Evolutionary conservation across 768 basidiomycete species (phyloP).

Genomic region (Trametes elegans): DNA sequence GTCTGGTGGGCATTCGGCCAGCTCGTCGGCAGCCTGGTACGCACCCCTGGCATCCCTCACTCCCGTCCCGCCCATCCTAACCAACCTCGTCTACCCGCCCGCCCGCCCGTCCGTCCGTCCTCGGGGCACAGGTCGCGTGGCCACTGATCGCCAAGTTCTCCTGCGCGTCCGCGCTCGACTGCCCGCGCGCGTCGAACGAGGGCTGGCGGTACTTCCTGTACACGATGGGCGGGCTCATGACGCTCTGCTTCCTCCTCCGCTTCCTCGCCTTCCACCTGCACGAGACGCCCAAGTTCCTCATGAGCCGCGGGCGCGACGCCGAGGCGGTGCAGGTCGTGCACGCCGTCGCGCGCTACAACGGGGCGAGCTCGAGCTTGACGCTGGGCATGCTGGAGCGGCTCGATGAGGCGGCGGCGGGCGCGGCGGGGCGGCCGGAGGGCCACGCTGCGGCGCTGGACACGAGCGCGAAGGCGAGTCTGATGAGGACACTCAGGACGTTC

Average conservation of each 20-base stretch:
- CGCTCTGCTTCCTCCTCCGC: conserved; percentile 58
- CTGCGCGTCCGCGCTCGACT: conserved; percentile 42
- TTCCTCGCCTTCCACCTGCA: conserved; percentile 66
- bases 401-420: conserved; percentile 1
- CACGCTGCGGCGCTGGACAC: conserved; percentile 29
- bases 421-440: conserved; percentile 10
- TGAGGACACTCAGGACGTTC: conserved; percentile 40
- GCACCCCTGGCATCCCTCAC: background rate
- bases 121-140: conserved; percentile 58
- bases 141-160: conserved; percentile 69
- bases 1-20: conserved; percentile 84
- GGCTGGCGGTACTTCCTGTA: conserved; percentile 81
- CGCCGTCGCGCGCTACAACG: conserved; percentile 59
- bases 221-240: conserved; percentile 68
- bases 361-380: conserved; percentile 45
- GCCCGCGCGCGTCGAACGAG: conserved; percentile 52
- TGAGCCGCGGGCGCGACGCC: conserved; percentile 63
- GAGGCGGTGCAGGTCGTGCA: conserved; percentile 62
- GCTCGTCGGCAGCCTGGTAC: conserved; percentile 51
- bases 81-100: background rate
- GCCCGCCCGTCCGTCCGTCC: too few relatives aligned
- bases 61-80: background rate
- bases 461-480: conserved; percentile 36
- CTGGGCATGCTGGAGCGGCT: conserved; percentile 45
- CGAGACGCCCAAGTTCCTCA: conserved; percentile 71